phyloP scores from a whole-genome alignment of 495 filamentous ascomycete species.

The Bombardia bombarda region DNA sequence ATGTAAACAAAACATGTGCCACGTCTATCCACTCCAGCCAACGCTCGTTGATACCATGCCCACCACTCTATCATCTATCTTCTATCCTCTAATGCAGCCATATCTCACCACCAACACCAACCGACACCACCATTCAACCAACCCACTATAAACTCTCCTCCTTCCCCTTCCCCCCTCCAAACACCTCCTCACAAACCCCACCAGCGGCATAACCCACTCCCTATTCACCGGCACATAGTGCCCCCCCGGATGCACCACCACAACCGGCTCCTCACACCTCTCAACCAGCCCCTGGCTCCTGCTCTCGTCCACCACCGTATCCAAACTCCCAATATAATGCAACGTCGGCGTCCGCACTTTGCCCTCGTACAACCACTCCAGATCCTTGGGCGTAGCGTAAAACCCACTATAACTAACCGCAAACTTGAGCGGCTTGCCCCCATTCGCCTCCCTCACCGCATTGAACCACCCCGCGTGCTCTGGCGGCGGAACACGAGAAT shows the following conservation, averaged over 20 bases:
- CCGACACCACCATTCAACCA: not conserved
- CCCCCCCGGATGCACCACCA: conserved; percentile 83
- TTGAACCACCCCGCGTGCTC: conserved; percentile 25
- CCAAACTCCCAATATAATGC: conserved; percentile 76
- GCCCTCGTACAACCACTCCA: conserved; percentile 72
- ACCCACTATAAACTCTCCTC: not conserved
- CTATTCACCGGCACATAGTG: conserved; percentile 82
- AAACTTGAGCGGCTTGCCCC: conserved; percentile 63
- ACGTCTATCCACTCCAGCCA: too few species aligned
- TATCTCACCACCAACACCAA: not conserved
- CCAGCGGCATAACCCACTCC: conserved; percentile 67
- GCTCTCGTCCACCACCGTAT: conserved; percentile 79
- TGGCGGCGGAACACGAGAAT: conserved; percentile 35
- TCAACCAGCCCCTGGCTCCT: conserved; percentile 59
- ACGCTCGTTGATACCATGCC: too few species aligned
- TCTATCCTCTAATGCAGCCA: too few species aligned
- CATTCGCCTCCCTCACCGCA: conserved; percentile 33
- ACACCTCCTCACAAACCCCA: conserved; percentile 63
- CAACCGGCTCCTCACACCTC: conserved; percentile 52
- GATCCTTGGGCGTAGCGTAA: conserved; percentile 46
- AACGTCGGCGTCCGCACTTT: conserved; percentile 67
- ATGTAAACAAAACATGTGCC: too few species aligned
- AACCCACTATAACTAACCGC: conserved; percentile 77
- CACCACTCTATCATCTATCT: too few species aligned
- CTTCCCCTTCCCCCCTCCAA: conserved; percentile 17